A percentile compares a stretch with the other conserved stretches of the same genome.
phyloP scores from a whole-genome alignment of 345 rosid species.

The Anacardium occidentale region DNA sequence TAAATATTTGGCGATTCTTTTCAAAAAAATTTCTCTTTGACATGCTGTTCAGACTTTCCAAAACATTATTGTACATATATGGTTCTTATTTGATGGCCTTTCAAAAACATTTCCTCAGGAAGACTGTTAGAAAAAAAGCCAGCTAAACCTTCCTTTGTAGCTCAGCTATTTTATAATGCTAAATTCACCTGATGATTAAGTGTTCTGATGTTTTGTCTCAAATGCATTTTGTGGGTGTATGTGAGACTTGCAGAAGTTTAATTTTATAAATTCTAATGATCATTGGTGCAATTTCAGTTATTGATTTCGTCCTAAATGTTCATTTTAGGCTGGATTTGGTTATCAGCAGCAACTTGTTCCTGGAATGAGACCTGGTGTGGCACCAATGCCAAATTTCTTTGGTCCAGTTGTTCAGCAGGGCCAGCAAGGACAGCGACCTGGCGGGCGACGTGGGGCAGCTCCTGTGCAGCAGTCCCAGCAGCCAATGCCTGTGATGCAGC shows the following conservation, averaged over 20 bases:
- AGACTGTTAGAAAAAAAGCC: not conserved
- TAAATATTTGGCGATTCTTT: too few species aligned
- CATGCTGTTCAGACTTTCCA: too few species aligned
- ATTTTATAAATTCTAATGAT: too few species aligned
- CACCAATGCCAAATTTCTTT: constrained; percentile 62
- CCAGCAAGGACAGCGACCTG: constrained; percentile 68
- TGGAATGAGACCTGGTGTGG: constrained; percentile 78
- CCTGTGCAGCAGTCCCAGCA: constrained; percentile 60
- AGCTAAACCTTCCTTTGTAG: not conserved
- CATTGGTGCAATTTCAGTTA: not conserved
- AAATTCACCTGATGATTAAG: too few species aligned
- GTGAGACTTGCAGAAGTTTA: too few species aligned
- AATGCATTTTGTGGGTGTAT: too few species aligned
- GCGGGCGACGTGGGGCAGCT: constrained; percentile 56
- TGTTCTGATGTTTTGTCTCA: too few species aligned
- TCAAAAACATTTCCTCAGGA: not conserved
- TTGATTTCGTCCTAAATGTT: not conserved
- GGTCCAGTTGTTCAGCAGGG: constrained; percentile 64
- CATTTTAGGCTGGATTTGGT: constrained; percentile 64
- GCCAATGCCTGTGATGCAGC: constrained; percentile 63
- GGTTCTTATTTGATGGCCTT: not conserved
- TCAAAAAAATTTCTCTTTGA: too few species aligned
- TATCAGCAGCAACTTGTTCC: constrained; percentile 83
- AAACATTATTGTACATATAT: too few species aligned
- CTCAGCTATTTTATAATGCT: not conserved